Evolutionary conservation across 805 yeast genomes (phyloP).

Genomic region (Metahyphopichia silvanorum): DNA sequence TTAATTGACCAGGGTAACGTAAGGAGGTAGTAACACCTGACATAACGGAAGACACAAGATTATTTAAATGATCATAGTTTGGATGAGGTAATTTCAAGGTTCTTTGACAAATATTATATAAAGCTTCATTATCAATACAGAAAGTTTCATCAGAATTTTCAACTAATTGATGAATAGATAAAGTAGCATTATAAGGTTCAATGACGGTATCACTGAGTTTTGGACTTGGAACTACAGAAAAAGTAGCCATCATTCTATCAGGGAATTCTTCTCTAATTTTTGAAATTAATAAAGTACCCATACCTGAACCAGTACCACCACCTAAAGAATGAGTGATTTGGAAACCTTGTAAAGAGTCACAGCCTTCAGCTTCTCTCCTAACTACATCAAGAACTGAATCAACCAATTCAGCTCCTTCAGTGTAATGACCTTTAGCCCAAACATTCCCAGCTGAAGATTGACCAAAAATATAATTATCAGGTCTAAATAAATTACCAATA

Average conservation of each 20-base stretch:
- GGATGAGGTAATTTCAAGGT: constrained; percentile 83
- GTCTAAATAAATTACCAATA: constrained; percentile 87
- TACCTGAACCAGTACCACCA: constrained; percentile 95
- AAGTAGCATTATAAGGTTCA: constrained; percentile 91
- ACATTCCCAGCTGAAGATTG: constrained; percentile 93
- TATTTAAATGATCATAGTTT: constrained; percentile 72
- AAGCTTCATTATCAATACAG: constrained; percentile 93
- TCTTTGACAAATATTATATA: constrained; percentile 83
- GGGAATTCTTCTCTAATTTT: constrained; percentile 90
- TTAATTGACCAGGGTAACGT: constrained; percentile 93
- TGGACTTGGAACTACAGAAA: constrained; percentile 90
- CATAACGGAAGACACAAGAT: constrained; percentile 86
- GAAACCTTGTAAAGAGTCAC: constrained; percentile 93
- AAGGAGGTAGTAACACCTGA: constrained; percentile 92
- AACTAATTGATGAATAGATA: constrained; percentile 86
- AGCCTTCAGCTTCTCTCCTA: constrained; percentile 90
- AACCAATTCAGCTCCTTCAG: constrained; percentile 93
- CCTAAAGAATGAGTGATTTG: constrained; percentile 63
- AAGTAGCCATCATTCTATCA: constrained; percentile 94
- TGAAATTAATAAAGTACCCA: constrained; percentile 86
- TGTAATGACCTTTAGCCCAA: constrained; percentile 97
- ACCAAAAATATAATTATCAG: constrained; percentile 86
- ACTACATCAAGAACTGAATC: constrained; percentile 87
- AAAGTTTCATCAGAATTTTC: constrained; percentile 91
- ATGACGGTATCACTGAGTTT: constrained; percentile 90